These are phyloP conservation scores for Sclerotinia borealis DNA, from an alignment of 2,329 filamentous ascomycete genomes.

Conservation along the genomic window DNA sequence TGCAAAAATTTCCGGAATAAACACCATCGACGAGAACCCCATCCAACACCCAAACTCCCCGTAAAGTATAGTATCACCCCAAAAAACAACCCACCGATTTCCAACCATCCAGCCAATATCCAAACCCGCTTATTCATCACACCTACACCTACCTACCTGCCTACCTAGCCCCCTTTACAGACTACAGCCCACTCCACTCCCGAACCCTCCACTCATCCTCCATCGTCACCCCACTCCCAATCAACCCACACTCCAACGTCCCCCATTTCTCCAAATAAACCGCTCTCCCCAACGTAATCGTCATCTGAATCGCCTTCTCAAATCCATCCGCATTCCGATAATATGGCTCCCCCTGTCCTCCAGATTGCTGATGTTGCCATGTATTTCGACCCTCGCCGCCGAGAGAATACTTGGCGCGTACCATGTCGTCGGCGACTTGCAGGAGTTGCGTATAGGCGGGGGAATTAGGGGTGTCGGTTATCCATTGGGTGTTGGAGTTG, in stretches of 20 bases:
- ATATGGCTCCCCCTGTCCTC: constrained; percentile 48
- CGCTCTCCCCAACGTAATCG: constrained; percentile 40
- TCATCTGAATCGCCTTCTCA: constrained; percentile 39
- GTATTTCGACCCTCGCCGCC: constrained; percentile 38
- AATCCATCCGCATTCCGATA: constrained; percentile 44
- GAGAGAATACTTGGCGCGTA: neutral
- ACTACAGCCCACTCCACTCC: neutral
- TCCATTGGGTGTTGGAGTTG: constrained; percentile 8
- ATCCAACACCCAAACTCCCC: neutral
- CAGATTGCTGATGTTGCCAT: constrained; percentile 47
- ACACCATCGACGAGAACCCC: no score
- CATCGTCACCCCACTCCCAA: constrained; percentile 33
- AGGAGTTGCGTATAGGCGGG: constrained; percentile 27
- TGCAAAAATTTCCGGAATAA: neutral
- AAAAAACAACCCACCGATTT: neutral
- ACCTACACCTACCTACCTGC: no score
- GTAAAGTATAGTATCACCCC: neutral
- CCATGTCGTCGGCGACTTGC: constrained; percentile 28
- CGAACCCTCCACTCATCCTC: constrained; percentile 40
- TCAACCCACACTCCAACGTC: constrained; percentile 38
- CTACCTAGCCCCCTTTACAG: no score
- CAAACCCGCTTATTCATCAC: neutral
- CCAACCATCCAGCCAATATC: neutral
- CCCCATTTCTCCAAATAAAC: constrained; percentile 42
- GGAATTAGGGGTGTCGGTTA: constrained; percentile 27